These are phyloP conservation scores for Reticulomyxa filosa DNA, from an alignment of 78 protist species.

Conservation along the genomic window DNA sequence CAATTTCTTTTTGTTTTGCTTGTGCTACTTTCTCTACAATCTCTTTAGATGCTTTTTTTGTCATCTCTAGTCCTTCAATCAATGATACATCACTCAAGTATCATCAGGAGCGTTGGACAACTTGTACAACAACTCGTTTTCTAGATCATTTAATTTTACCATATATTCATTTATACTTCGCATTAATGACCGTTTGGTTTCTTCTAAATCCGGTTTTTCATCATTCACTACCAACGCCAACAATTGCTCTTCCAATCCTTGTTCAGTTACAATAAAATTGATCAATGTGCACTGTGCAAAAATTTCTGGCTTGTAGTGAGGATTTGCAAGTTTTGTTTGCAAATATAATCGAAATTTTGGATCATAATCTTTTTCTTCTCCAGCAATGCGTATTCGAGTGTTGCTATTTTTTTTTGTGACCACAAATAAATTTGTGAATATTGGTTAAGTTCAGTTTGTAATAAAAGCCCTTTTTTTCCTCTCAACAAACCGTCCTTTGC, in stretches of 20 bases:
- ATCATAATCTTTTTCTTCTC: constrained; percentile 14
- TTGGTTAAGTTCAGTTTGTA: too few relatives aligned
- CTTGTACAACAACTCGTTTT: constrained; percentile 34
- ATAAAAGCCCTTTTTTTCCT: not conserved
- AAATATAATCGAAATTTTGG: constrained; percentile 37
- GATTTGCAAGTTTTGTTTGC: constrained; percentile 59
- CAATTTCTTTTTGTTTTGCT: constrained; percentile 32
- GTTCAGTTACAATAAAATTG: constrained; percentile 65
- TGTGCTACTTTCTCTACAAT: constrained; percentile 25
- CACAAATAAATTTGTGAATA: too few relatives aligned
- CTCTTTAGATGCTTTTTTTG: constrained; percentile 42
- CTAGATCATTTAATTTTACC: constrained; percentile 17
- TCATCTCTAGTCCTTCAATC: constrained; percentile 40
- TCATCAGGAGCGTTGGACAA: constrained; percentile 45
- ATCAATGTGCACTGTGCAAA: constrained; percentile 60
- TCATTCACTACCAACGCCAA: constrained; percentile 53
- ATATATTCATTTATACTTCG: constrained; percentile 42
- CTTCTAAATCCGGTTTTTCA: constrained; percentile 64
- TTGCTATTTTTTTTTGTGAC: too few relatives aligned
- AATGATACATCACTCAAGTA: constrained; percentile 35
- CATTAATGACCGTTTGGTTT: constrained; percentile 16
- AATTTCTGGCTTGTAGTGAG: constrained; percentile 69
- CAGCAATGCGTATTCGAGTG: not conserved
- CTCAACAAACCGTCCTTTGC: constrained; percentile 17
- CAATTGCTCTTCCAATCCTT: constrained; percentile 76